Evolutionary conservation across 352 stramenopile genomes (phyloP).

Genomic region (Pythium pyrilobum): DNA sequence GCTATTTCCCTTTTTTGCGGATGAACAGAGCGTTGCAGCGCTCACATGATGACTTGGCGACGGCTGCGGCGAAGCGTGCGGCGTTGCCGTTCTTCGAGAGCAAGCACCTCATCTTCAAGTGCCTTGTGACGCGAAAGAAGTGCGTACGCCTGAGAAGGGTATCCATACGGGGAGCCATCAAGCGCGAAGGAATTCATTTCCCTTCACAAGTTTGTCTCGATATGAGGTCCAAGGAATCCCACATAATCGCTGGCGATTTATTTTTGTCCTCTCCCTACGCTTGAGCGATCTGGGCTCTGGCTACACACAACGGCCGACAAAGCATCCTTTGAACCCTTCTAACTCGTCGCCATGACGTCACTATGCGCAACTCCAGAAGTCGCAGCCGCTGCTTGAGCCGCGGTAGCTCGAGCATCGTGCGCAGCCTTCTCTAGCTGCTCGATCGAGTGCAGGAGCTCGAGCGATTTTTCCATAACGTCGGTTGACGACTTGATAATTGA

Average conservation of each 20-base stretch:
- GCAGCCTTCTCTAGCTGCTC: constrained; percentile 25
- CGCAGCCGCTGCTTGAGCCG: neutral
- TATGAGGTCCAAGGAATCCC: too few species aligned
- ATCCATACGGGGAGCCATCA: neutral
- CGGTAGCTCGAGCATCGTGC: neutral
- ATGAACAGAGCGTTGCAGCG: too few species aligned
- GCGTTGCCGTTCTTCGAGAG: constrained; percentile 11
- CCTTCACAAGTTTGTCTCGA: neutral
- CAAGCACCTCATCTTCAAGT: constrained; percentile 6
- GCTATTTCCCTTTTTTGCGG: too few species aligned
- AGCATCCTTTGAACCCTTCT: too few species aligned
- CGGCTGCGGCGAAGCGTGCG: neutral
- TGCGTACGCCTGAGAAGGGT: neutral
- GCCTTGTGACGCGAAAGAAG: constrained; percentile 21
- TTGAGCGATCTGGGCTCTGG: too few species aligned
- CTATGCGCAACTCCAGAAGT: neutral
- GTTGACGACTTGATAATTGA: constrained; percentile 49
- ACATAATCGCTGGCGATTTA: too few species aligned
- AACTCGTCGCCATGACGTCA: constrained; percentile 11
- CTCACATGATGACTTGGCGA: constrained; percentile 8
- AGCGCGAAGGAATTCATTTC: constrained; percentile 2
- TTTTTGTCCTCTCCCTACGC: too few species aligned
- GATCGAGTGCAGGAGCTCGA: constrained; percentile 47
- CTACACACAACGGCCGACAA: too few species aligned
- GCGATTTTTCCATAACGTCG: constrained; percentile 48